Base-by-base conservation (phyloP, 225 moss, liverwort and hornwort genomes). In the Polytrichum commune region DNA sequence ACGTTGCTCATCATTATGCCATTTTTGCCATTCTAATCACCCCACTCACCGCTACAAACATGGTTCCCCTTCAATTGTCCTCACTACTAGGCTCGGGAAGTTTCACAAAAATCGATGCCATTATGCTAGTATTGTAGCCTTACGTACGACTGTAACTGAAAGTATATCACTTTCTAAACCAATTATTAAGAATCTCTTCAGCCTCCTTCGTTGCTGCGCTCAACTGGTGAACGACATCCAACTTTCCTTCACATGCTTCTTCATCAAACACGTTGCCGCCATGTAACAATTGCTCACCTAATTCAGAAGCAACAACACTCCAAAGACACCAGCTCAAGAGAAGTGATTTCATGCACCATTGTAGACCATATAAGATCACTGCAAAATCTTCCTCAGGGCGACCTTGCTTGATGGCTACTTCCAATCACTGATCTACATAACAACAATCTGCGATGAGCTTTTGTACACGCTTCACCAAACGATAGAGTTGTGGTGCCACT, bases 331-430 rank as follows among this genome's bases (percentile, higher is more conserved):
- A 30, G 29, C 65, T 56, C 28, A 63, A 65, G 22, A 73, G 25
- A 6, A 73, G 27, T n/a, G 73, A 64, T 28, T 5, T 5, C 22
- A 28, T 32, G 16, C 55, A 55, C 65, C 73, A 73, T 6, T 65
- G 64, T 25, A 65, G 20, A 7, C 65, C 65, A 54, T 73, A 23
- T 4, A 55, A 35, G 30, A 29, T 13, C 29, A 54, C 22, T 5
- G 29, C 73, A 18, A 65, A 55, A 16, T 28, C 30, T 58, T 73
- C 73, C 27, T 55, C 56, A 64, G 65, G 22, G 65, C 19, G 55
- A 29, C 73, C 65, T 30, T 19, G 65, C 1, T 66, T 7, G 65
- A 73, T 56, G 2, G 65, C 25, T 13, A 33, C 65, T 66, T 55
- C 24, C 65, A 73, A 32, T 57, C 73, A 66, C n/a, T 6, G 54